Evolutionary conservation across 495 filamentous ascomycete species (phyloP).

Genomic region (Aspergillus ostianus): DNA sequence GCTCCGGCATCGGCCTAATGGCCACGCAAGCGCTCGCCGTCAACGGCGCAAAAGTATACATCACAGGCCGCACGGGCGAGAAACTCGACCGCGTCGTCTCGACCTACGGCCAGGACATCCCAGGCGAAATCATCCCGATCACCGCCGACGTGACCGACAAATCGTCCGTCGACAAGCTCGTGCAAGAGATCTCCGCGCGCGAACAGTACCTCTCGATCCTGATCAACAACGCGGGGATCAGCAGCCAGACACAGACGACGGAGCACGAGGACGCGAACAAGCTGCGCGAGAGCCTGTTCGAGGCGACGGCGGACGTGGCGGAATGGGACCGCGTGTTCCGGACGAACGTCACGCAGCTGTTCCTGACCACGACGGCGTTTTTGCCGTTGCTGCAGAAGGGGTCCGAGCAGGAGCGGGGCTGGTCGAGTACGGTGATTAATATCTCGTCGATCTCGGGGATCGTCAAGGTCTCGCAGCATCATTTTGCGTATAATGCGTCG

Average conservation of each 20-base stretch:
- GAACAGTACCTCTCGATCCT: constrained; percentile 51
- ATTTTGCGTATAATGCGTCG: constrained; percentile 53
- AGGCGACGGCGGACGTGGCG: constrained; percentile 37
- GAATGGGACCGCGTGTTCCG: constrained; percentile 49
- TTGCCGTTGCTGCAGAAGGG: constrained; percentile 44
- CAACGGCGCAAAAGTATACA: constrained; percentile 61
- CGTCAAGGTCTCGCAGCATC: constrained; percentile 48
- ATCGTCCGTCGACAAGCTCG: constrained; percentile 41
- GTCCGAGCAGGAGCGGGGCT: constrained; percentile 45
- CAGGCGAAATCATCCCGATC: constrained; percentile 57
- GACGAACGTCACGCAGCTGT: constrained; percentile 49
- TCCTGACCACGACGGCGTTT: constrained; percentile 44
- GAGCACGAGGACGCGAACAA: constrained; percentile 42
- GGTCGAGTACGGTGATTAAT: constrained; percentile 58
- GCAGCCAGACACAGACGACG: constrained; percentile 27
- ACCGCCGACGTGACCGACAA: constrained; percentile 51
- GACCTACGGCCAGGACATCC: constrained; percentile 42
- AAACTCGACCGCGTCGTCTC: constrained; percentile 54
- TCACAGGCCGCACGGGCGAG: constrained; percentile 54
- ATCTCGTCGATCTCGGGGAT: constrained; percentile 56
- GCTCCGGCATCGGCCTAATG: constrained; percentile 54
- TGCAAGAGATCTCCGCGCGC: constrained; percentile 39
- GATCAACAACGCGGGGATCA: constrained; percentile 58
- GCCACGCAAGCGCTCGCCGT: constrained; percentile 57
- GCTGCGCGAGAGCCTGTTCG: constrained; percentile 57